phyloP scores from a whole-genome alignment of 768 basidiomycete species.

The Tulasnella sp. region DNA sequence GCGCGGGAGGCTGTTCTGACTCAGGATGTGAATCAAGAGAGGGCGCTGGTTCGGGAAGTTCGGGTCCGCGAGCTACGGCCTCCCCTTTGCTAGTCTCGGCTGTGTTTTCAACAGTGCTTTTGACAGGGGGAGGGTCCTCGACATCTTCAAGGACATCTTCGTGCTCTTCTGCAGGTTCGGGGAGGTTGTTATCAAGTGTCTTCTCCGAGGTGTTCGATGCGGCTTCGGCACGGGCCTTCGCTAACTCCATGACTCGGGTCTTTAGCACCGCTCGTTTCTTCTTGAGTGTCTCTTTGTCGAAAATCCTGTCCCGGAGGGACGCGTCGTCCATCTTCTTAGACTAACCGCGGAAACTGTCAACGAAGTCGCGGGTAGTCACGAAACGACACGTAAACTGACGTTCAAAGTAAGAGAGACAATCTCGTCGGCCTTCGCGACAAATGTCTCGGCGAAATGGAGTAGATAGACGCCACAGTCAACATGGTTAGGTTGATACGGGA shows the following conservation, averaged over 20 bases:
- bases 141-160: background rate
- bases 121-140: background rate
- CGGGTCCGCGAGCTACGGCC: too few species aligned
- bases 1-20: too few species aligned
- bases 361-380: background rate
- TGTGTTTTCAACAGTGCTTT: too few species aligned
- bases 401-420: slow-evolving; percentile 23
- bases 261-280: slow-evolving; percentile 15
- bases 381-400: background rate
- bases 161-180: background rate
- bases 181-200: too few species aligned
- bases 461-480: slow-evolving; percentile 92
- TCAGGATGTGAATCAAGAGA: too few species aligned
- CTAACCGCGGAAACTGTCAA: background rate
- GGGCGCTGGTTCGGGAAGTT: too few species aligned
- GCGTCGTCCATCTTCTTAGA: slow-evolving; percentile 7
- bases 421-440: slow-evolving; percentile 50
- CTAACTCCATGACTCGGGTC: slow-evolving; percentile 35
- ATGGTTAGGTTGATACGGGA: slow-evolving; percentile 78
- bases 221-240: slow-evolving; percentile 30
- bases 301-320: slow-evolving; percentile 10
- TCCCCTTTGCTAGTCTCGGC: too few species aligned
- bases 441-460: slow-evolving; percentile 70
- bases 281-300: slow-evolving; percentile 16
- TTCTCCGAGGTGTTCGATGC: background rate